Percentiles rank a stretch among this genome's conserved stretches.
Evolutionary conservation across 768 basidiomycete genomes (phyloP).

Genomic region (Amanita rubescens): DNA sequence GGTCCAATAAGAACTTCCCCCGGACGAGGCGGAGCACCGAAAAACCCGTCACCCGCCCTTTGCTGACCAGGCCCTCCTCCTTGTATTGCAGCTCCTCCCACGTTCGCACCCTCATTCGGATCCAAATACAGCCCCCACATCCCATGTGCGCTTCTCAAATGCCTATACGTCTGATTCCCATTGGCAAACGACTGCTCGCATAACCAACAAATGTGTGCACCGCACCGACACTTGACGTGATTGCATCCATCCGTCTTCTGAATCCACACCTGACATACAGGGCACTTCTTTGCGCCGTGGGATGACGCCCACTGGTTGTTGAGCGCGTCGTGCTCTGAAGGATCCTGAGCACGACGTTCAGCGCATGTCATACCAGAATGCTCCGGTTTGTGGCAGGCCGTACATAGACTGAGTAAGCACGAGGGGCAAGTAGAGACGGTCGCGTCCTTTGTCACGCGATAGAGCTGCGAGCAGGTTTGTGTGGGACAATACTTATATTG

Average conservation of each 20-base stretch:
- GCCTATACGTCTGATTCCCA: slow-evolving; percentile 21
- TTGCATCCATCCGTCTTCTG: slow-evolving; percentile 33
- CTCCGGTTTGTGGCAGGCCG: slow-evolving; percentile 38
- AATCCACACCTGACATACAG: slow-evolving; percentile 25
- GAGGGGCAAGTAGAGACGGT: slow-evolving; percentile 33
- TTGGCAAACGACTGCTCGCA: slow-evolving; percentile 17
- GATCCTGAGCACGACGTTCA: neutral
- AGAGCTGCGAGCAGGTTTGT: neutral
- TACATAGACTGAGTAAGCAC: slow-evolving; percentile 41
- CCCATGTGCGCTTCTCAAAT: slow-evolving; percentile 24
- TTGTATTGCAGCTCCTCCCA: neutral
- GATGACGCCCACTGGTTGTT: neutral
- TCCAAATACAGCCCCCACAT: slow-evolving; percentile 5
- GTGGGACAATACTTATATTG: slow-evolving; percentile 4
- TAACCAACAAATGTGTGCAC: slow-evolving; percentile 33
- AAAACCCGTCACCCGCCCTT: neutral
- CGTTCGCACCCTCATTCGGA: neutral
- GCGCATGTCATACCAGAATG: slow-evolving; percentile 39
- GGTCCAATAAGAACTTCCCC: neutral
- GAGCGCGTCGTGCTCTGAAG: slow-evolving; percentile 1
- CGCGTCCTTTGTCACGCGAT: neutral
- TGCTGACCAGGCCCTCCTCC: neutral
- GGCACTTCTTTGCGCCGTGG: slow-evolving; percentile 28
- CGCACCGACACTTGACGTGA: slow-evolving; percentile 30
- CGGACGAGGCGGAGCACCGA: neutral